Evolutionary conservation across 2,329 filamentous ascomycete species (phyloP).

Genomic region (Geosmithia flava): DNA sequence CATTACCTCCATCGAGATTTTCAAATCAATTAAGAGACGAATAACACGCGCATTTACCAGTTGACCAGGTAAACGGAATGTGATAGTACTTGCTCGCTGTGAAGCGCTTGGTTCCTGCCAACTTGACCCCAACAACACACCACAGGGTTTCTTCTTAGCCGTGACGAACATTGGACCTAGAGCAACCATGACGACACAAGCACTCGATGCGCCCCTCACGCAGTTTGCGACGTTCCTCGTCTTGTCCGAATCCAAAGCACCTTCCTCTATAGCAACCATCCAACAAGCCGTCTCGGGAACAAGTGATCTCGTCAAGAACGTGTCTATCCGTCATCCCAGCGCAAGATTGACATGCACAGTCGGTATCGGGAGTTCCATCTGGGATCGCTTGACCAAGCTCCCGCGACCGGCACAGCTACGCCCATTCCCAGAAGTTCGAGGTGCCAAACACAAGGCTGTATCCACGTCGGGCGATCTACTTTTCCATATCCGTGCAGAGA

Average conservation of each 20-base stretch:
- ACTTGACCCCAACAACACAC: not conserved
- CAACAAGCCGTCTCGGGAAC: conserved; percentile 30
- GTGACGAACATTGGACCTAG: not conserved
- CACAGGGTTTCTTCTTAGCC: not conserved
- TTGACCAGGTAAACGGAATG: no score
- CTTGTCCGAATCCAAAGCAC: conserved; percentile 22
- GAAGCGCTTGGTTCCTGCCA: not conserved
- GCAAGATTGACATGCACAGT: conserved; percentile 33
- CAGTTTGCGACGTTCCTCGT: conserved; percentile 40
- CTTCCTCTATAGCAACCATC: conserved; percentile 23
- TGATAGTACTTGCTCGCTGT: no score
- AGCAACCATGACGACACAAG: conserved; percentile 13
- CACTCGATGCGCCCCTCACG: conserved; percentile 38
- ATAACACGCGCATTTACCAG: no score
- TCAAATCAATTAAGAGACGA: no score
- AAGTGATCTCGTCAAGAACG: conserved; percentile 35
- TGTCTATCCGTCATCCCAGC: conserved; percentile 27
- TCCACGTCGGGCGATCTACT: conserved; percentile 44
- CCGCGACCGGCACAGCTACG: conserved; percentile 38
- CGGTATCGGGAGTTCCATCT: conserved; percentile 37
- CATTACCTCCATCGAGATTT: no score
- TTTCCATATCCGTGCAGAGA: conserved; percentile 45
- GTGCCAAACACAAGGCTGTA: conserved; percentile 34
- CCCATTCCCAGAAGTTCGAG: conserved; percentile 33
- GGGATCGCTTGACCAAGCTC: conserved; percentile 30